Conservation (phyloP, 179 eudicot species). For the Nepenthes alata region DNA sequence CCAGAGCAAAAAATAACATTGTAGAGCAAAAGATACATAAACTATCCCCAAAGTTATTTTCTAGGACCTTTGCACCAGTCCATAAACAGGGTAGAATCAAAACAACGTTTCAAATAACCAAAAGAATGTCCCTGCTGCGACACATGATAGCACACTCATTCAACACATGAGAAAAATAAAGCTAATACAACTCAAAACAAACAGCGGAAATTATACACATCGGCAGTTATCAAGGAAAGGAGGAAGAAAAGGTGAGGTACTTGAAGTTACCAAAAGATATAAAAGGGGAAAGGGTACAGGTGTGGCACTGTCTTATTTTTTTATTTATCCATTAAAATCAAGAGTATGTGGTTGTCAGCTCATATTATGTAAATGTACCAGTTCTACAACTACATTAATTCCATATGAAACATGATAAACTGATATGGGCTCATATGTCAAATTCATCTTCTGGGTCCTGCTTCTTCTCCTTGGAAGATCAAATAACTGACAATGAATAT, state of each 20-base stretch:
- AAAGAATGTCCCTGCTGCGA: too few species aligned
- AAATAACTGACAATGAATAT: not conserved
- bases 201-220: too few species aligned
- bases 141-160: too few species aligned
- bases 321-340: not conserved
- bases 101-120: not conserved
- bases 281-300: too few species aligned
- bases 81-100: not conserved
- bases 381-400: not conserved
- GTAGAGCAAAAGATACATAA: not conserved
- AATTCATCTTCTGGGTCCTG: not conserved
- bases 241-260: too few species aligned
- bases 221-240: too few species aligned
- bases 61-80: not conserved
- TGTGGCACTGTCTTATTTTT: too few species aligned
- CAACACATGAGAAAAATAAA: too few species aligned
- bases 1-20: too few species aligned
- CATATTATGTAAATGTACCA: not conserved
- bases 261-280: too few species aligned
- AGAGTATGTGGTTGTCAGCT: not conserved
- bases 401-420: not conserved
- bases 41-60: not conserved
- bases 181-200: too few species aligned
- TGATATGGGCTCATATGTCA: too few species aligned
- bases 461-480: slow-evolving; percentile 1